Percentiles rank a stretch among this genome's conserved stretches.
phyloP scores from a whole-genome alignment of 495 filamentous ascomycete species.

The Penicillium argentinense region DNA sequence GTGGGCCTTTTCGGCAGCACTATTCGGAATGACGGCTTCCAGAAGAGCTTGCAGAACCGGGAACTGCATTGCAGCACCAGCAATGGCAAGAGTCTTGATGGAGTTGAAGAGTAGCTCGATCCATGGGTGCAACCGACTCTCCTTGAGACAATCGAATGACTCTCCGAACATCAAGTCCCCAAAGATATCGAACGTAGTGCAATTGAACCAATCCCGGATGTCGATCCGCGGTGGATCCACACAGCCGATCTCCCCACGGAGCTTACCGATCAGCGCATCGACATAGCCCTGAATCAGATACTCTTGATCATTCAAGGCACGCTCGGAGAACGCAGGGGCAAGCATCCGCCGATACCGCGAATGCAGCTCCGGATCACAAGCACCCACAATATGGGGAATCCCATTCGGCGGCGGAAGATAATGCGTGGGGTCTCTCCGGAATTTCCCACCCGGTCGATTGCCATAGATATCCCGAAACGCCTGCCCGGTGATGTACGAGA shows the following conservation, averaged over 20 bases:
- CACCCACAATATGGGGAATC: conserved; percentile 20
- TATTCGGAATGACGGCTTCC: conserved; percentile 10
- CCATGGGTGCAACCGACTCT: conserved; percentile 47
- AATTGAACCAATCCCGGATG: conserved; percentile 34
- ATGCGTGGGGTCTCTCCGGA: conserved; percentile 21
- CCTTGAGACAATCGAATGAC: conserved; percentile 47
- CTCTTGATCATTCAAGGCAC: conserved; percentile 41
- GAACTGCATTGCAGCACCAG: conserved; percentile 27
- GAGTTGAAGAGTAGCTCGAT: conserved; percentile 37
- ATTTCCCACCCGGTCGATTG: conserved; percentile 32
- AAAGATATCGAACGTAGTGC: conserved; percentile 49
- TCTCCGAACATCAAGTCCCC: conserved; percentile 51
- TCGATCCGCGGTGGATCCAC: conserved; percentile 9
- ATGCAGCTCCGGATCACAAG: conserved; percentile 27
- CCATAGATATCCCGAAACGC: conserved; percentile 63
- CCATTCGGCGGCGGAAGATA: conserved; percentile 26
- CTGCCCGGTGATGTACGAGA: conserved; percentile 53
- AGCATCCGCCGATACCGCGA: conserved; percentile 40
- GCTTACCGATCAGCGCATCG: conserved; percentile 36
- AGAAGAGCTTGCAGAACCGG: conserved; percentile 22
- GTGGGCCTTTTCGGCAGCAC: conserved; percentile 10
- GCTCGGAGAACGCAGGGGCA: conserved; percentile 47
- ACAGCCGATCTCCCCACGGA: conserved; percentile 9
- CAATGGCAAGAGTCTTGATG: conserved; percentile 26
- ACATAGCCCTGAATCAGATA: conserved; percentile 37